Base-by-base conservation (phyloP, 148 eudicot species). In the Rhododendron kiyosumense region DNA sequence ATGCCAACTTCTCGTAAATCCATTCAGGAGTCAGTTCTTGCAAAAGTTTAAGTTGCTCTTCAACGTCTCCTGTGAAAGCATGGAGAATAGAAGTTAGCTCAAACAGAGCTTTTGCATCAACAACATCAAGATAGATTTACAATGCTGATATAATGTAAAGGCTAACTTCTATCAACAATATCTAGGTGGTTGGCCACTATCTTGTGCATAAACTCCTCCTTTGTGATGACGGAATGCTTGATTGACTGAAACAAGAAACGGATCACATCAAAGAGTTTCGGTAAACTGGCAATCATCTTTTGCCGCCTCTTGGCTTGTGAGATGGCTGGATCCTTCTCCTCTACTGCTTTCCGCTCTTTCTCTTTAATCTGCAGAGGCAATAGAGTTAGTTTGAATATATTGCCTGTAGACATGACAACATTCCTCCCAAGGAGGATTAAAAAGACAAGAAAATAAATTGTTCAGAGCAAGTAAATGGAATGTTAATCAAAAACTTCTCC, bases 11-110 rank as follows among this genome's bases (percentile, higher is more conserved):
- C 90, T 95, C 95, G 46, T 90, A 84, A 74, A 95, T 84, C 86
- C 90, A 95, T 81, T 94, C 98, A 12, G 99, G 99, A 51, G 88
- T 94, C 26, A 95, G 86, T 88, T 96, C 98, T 88, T 89, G 89
- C 85, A 96, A 89, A 90, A 94, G 86, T 65, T 78, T 86, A 65
- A 96, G 93, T 83, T 94, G 97, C 79, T 93, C 95, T 88, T 95
- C 99, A 59, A 94, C 91, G 88, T 96, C 98, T 67, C 90, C 98
- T 95, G 94, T 32, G 28, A 43, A 73, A 49, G 78, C 12, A 87
- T 63, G 36, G 82, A 65, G 38, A 80, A 24, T 3, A 52, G 17
- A 8, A 30, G 34, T 67, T 41, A 74, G 57, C 81, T 77, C 67
- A 34, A 85, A 22, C 32, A 20, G 32, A 75, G 12, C 63, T 15